Evolutionary conservation across 305 asterid species (phyloP).

Genomic region (Caryopteris hybrid): DNA sequence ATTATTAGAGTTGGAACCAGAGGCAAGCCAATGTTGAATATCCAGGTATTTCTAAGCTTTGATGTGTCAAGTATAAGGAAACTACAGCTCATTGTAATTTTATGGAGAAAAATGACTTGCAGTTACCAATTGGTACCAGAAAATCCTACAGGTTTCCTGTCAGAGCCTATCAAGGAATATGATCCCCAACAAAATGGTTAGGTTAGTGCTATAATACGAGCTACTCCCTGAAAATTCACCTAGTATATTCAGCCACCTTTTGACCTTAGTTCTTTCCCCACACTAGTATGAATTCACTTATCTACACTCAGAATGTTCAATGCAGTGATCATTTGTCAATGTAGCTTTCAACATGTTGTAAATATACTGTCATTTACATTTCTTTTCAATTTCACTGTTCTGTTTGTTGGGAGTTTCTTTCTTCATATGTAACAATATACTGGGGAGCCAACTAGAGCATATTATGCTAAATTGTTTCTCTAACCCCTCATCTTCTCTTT

Average conservation of each 20-base stretch:
- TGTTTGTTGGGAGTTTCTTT: not conserved
- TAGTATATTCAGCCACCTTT: not conserved
- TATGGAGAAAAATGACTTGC: not conserved
- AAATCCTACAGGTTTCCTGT: not conserved
- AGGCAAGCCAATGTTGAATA: not conserved
- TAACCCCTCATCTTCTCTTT: not conserved
- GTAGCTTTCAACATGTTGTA: constrained; percentile 7
- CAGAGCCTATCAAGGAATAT: not conserved
- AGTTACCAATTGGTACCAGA: not conserved
- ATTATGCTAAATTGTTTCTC: constrained; percentile 1
- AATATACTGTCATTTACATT: not conserved
- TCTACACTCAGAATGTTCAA: not conserved
- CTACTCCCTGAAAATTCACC: constrained; percentile 8
- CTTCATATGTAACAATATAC: not conserved
- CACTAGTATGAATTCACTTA: not conserved
- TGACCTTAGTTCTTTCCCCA: not conserved
- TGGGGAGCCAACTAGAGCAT: constrained; percentile 3
- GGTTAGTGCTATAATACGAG: not conserved
- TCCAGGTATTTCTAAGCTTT: not conserved
- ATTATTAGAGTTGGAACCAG: not conserved
- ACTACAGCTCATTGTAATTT: not conserved
- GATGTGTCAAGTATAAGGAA: constrained; percentile 5
- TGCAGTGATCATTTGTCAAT: not conserved
- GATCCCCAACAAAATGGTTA: not conserved
- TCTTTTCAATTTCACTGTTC: not conserved